Base-by-base conservation (phyloP, 2,329 filamentous ascomycete genomes). In the Alternaria sp. region DNA sequence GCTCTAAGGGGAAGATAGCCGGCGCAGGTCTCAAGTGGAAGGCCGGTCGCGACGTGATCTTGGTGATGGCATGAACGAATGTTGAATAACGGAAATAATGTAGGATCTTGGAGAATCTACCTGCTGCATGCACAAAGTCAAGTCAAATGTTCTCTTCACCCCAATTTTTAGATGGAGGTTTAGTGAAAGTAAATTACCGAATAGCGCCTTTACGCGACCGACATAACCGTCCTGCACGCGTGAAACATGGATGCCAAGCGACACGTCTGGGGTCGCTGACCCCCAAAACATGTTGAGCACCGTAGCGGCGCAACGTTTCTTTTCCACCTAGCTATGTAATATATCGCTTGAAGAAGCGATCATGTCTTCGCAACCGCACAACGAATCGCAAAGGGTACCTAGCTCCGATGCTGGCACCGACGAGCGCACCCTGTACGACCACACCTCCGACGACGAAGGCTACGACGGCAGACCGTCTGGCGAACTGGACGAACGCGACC, bases 21-120 rank as follows among this genome's bases (percentile, higher is more conserved):
- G 82, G 81, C 7, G 86, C 86, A 9, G 86, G 86, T 0, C 82
- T 87, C 13, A 81, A 81, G 51, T 97, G 93, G 93, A 89, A 77
- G 87, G 85, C 0, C 84, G 85, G 1, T 89, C 89, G 1, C 11
- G 73, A 85, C 40, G 80, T 82, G 0, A 82, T 91, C 9, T 81
- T 90, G 43, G 80, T 81, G 66, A 86, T 88, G 30, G 30, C 30
- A 15, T 32, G 30, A 32, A 32, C 30, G 30, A 32, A 32, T 15
- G 1, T 32, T 32, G 30, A 32, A 8, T 4, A 15, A 32, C 30
- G 30, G 30, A 32, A 2, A 32, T 4, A 32, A 15, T 32, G 13
- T 32, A 32, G 1, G 13, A 32, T 32, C 30, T 32, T 15, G 30
- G 30, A 32, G 4, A 15, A 32, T 32, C 30, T 32, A 32, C 8